Evolutionary conservation across 306 rosid species (phyloP), one percentile per base, ranked within the genome.

Genomic region (Ceratonia siliqua): DNA sequence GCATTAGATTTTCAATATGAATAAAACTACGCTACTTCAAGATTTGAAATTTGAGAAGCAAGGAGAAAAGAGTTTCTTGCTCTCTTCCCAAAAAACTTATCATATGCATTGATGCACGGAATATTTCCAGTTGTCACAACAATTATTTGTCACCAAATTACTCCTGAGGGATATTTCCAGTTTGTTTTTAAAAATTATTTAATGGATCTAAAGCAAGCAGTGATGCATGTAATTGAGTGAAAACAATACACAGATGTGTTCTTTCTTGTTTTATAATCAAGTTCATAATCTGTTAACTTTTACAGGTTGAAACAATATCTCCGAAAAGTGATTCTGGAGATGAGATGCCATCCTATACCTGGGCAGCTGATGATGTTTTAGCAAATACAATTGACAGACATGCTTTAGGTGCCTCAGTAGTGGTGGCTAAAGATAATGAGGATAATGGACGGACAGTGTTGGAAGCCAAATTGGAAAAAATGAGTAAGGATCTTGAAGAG

Each of bases 401-500:
- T 64, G 65, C 48, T 42, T 85, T 63, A 38, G 72, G 76, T 68
- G 45, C 65, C 46, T 72, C 81, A 10, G 52, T 17, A 42, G 52
- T 58, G 55, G 38, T 28, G 62, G 65, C 63, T 39, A 57, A 75
- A 35, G 75, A 72, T 68, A 81, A 59, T 65, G 84, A 77, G 70
- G 88, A 75, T 15, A 67, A 30, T 53, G 74, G 78, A 35, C 77
- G 71, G 72, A 71, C 41, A 69, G 84, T 24, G 42, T 75, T 91
- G 70, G 89, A 91, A 75, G 73, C 68, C 71, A 89, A 87, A 82
- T 65, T 91, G 86, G 89, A 91, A 55, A 87, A 80, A 72, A 81
- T 87, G 85, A 80, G 78, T 30, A 84, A 80, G 89, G 87, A 91
- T 82, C 94, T 94, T 74, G 90, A 94, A 77, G 91, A 88, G 72